A percentile compares a stretch with the other conserved stretches of the same genome.
These are phyloP conservation scores for Solanum chilense DNA, from an alignment of 257 asterid genomes.

Conservation along the genomic window DNA sequence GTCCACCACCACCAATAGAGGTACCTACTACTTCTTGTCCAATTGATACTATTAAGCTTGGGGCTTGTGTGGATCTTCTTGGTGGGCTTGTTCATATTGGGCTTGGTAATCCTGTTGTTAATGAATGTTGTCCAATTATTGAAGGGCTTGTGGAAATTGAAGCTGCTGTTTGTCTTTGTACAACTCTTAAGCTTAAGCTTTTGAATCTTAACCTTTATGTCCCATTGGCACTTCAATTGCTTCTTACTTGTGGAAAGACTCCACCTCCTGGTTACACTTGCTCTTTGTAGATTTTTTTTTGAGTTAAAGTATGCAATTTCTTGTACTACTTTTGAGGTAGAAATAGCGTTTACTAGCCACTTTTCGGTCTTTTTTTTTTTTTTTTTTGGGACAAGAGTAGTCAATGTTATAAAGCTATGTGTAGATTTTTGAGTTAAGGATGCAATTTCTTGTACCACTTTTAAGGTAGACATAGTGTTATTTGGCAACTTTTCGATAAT, in stretches of 20 bases:
- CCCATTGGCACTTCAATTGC: constrained; percentile 80
- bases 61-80: constrained; percentile 76
- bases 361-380: neutral
- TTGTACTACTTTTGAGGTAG: neutral
- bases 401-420: too few species aligned
- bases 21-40: constrained; percentile 37
- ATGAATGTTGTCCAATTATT: constrained; percentile 70
- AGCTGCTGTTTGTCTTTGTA: constrained; percentile 75
- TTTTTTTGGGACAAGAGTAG: too few species aligned
- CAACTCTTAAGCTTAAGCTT: constrained; percentile 53
- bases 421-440: too few species aligned
- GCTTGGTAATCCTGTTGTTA: constrained; percentile 55
- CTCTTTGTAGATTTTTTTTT: constrained; percentile 23
- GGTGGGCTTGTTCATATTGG: constrained; percentile 69
- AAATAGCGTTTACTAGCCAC: neutral
- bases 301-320: neutral
- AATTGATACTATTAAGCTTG: constrained; percentile 61
- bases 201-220: constrained; percentile 50
- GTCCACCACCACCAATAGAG: neutral
- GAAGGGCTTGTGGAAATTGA: constrained; percentile 56
- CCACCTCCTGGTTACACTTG: constrained; percentile 96
- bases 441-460: too few species aligned
- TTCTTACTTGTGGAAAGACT: constrained; percentile 69
- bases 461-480: too few species aligned
- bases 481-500: too few species aligned